Evolutionary conservation across 2,329 filamentous ascomycete genomes (phyloP), one percentile per base, ranked within the genome.

Genomic region (Talaromyces sp.): DNA sequence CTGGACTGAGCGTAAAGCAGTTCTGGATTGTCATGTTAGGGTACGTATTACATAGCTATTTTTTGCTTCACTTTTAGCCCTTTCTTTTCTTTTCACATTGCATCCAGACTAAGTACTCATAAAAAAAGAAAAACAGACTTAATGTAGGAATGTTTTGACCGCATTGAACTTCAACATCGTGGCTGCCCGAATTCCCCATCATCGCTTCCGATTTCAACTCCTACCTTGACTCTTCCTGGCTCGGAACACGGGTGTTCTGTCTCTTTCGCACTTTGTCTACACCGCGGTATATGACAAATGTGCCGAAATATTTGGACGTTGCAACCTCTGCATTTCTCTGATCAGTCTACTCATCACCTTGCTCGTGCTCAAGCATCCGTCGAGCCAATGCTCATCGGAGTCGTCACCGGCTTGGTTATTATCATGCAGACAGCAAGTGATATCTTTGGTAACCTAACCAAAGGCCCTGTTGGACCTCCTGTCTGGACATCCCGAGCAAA

Each of bases 291-390:
- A 46, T 21, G 55, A 45, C 6, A 45, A 57, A 22, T 33, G 48
- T 15, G 55, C 43, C 11, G 51, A 63, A 6, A 33, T 61, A 2
- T 63, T 61, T 46, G 57, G 61, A 13, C 61, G 61, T 11, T 35
- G 52, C n/a, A 54, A 67, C 35, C 62, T 71, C 0, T 69, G 69
- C 4, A 62, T 70, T 17, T 22, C 63, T 58, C n/a, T 59, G 60
- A 25, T 55, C 70, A 11, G 57, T 64, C 6, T 40, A 65, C 3
- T 61, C 72, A 10, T 46, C 63, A 8, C 25, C 65, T 11, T 68
- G 69, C 35, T 57, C 70, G 8, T 61, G 50, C 2, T 56, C 70
- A 53, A n/a, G 51, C 37, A n/a, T 39, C 51, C 2, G 51, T 53
- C 5, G 17, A 17, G 9, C 51, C 51, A 5, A 13, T 39, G 33